Conservation (phyloP, 805 yeast species). For the Starmerella tilneyi region DNA sequence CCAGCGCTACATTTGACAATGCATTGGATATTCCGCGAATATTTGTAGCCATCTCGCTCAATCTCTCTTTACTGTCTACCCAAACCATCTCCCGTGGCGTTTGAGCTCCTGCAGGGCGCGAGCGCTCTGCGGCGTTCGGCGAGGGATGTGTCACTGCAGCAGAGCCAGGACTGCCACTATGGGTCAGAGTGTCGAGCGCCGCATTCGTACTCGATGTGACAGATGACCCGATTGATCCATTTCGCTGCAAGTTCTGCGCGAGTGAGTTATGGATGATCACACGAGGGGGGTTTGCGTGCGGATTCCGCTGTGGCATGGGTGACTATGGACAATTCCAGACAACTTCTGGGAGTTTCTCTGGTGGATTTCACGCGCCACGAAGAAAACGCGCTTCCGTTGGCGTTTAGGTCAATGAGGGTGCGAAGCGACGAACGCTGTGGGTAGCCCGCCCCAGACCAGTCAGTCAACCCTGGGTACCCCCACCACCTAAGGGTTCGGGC, state of each 20-base stretch:
- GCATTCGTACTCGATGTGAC: background rate
- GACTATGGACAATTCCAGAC: too few species aligned
- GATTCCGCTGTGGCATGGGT: too few species aligned
- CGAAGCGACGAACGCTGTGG: too few species aligned
- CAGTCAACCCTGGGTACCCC: background rate
- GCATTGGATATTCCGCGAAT: constrained; percentile 28
- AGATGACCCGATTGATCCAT: background rate
- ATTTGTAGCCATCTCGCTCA: constrained; percentile 27
- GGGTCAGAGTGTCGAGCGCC: background rate
- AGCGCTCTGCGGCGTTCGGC: constrained; percentile 9
- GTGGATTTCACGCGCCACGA: too few species aligned
- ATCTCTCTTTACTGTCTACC: constrained; percentile 27
- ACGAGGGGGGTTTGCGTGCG: constrained; percentile 10
- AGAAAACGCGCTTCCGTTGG: too few species aligned
- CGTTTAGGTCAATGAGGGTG: too few species aligned
- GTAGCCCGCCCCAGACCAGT: constrained; percentile 3
- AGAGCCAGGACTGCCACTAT: background rate
- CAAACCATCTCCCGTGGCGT: constrained; percentile 26
- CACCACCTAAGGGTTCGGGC: background rate
- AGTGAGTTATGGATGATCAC: constrained; percentile 23
- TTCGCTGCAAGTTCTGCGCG: constrained; percentile 18
- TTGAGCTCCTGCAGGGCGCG: constrained; percentile 15
- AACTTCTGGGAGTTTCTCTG: too few species aligned
- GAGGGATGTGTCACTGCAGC: background rate
- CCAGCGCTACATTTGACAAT: constrained; percentile 24